These are phyloP conservation scores for Lentinula sp. DNA, from an alignment of 768 basidiomycete genomes.

Conservation along the genomic window DNA sequence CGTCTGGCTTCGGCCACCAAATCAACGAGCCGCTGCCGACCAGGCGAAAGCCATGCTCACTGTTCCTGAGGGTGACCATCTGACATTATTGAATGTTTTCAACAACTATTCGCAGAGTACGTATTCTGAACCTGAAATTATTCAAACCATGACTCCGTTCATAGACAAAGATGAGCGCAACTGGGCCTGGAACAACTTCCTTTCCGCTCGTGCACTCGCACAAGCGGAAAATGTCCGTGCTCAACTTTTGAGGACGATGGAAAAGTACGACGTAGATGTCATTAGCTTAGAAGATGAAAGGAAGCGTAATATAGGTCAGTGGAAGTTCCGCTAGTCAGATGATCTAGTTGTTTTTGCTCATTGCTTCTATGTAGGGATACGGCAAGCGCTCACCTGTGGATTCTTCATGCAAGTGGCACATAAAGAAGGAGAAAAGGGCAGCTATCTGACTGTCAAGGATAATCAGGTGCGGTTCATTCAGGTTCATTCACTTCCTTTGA, in stretches of 20 bases:
- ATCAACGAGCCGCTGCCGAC: slow-evolving; percentile 86
- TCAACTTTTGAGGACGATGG: slow-evolving; percentile 89
- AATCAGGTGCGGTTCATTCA: slow-evolving; percentile 57
- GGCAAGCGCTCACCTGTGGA: slow-evolving; percentile 81
- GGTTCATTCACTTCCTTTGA: neutral
- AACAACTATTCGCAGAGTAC: slow-evolving; percentile 84
- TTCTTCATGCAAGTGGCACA: slow-evolving; percentile 99
- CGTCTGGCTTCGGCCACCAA: slow-evolving; percentile 89
- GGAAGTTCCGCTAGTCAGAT: too few species aligned
- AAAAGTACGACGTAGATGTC: slow-evolving; percentile 77
- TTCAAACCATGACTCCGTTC: neutral
- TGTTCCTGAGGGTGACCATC: slow-evolving; percentile 94
- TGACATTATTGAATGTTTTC: slow-evolving; percentile 92
- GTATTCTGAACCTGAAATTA: slow-evolving; percentile 16
- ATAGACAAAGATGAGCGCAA: slow-evolving; percentile 70
- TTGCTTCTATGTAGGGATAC: slow-evolving; percentile 36
- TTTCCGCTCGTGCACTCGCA: slow-evolving; percentile 73
- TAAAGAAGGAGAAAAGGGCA: slow-evolving; percentile 85
- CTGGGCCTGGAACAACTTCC: slow-evolving; percentile 90
- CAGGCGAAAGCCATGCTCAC: slow-evolving; percentile 83
- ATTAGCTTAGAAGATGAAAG: slow-evolving; percentile 62
- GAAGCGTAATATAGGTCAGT: slow-evolving; percentile 25
- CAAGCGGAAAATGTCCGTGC: slow-evolving; percentile 93
- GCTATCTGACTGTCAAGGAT: slow-evolving; percentile 91
- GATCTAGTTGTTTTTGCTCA: slow-evolving; percentile 38